Conservation (phyloP, 1,284 basidiomycete genomes). For the Irpex rosettiformis region DNA sequence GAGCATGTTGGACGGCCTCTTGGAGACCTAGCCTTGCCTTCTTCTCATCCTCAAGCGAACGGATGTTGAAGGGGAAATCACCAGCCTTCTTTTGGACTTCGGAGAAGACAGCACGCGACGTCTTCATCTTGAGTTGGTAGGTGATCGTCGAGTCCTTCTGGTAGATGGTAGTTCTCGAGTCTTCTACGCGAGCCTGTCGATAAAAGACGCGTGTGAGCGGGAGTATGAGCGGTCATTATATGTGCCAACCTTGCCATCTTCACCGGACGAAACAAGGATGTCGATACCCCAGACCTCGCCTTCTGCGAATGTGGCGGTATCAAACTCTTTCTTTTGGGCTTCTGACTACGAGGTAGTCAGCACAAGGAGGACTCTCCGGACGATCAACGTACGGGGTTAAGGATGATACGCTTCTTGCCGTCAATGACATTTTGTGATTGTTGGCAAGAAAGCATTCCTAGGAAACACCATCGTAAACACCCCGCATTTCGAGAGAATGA, state of each 20-base stretch:
- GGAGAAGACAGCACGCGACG: slow-evolving; percentile 89
- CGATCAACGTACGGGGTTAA: slow-evolving; percentile 59
- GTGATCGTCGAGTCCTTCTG: slow-evolving; percentile 86
- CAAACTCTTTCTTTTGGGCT: slow-evolving; percentile 81
- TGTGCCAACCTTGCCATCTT: slow-evolving; percentile 79
- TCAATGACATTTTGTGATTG: slow-evolving; percentile 94
- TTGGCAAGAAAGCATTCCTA: slow-evolving; percentile 89
- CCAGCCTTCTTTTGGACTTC: slow-evolving; percentile 98
- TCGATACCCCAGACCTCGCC: slow-evolving; percentile 97
- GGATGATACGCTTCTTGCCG: slow-evolving; percentile 93
- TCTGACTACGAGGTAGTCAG: slow-evolving; percentile 40
- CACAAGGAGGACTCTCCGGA: background rate
- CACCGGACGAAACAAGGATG: slow-evolving; percentile 83
- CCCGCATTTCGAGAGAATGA: background rate
- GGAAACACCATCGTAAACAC: too few species aligned
- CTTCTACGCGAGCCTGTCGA: slow-evolving; percentile 85
- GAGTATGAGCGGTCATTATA: too few species aligned
- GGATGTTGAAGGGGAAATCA: slow-evolving; percentile 96
- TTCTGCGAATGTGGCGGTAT: slow-evolving; percentile 84
- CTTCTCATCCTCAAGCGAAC: slow-evolving; percentile 93
- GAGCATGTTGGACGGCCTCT: slow-evolving; percentile 91
- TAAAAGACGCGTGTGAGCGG: too few species aligned
- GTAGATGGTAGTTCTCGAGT: slow-evolving; percentile 90
- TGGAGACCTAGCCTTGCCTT: slow-evolving; percentile 92
- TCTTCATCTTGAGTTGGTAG: slow-evolving; percentile 98